phyloP scores from a whole-genome alignment of 495 filamentous ascomycete species.

The Aspergillus ostianus region DNA sequence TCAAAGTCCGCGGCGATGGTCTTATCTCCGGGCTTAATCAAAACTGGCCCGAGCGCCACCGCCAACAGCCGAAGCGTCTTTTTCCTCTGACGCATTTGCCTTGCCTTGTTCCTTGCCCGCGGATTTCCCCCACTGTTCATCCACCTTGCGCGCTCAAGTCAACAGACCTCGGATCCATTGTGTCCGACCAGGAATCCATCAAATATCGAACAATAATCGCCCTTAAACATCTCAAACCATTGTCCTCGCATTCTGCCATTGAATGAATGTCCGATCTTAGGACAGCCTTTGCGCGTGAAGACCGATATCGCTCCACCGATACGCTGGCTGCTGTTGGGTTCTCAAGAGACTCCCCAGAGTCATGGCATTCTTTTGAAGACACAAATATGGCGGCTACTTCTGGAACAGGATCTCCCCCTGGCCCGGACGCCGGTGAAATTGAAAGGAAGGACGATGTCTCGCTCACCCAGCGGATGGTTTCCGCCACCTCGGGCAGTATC shows the following conservation, averaged over 20 bases:
- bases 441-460: conserved; percentile 57
- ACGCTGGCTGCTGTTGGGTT: conserved; percentile 11
- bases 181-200: not conserved
- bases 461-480: conserved; percentile 85
- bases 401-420: conserved; percentile 26
- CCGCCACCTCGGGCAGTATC: conserved; percentile 85
- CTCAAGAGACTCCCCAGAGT: conserved; percentile 20
- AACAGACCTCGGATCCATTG: not conserved
- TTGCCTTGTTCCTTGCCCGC: not conserved
- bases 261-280: conserved; percentile 28
- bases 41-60: conserved; percentile 23
- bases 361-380: conserved; percentile 38
- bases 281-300: conserved; percentile 20
- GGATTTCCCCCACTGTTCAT: not conserved
- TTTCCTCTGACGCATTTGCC: conserved; percentile 16
- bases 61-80: conserved; percentile 23
- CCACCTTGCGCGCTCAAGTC: not conserved
- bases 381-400: conserved; percentile 37
- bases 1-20: not conserved
- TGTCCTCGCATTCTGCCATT: not conserved
- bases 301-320: conserved; percentile 27
- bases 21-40: conserved; percentile 26
- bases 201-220: not conserved
- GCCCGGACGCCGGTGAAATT: conserved; percentile 17
- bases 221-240: not conserved